Evolutionary conservation across 2,329 filamentous ascomycete genomes (phyloP).

Genomic region (Aureobasidium melanogenum): DNA sequence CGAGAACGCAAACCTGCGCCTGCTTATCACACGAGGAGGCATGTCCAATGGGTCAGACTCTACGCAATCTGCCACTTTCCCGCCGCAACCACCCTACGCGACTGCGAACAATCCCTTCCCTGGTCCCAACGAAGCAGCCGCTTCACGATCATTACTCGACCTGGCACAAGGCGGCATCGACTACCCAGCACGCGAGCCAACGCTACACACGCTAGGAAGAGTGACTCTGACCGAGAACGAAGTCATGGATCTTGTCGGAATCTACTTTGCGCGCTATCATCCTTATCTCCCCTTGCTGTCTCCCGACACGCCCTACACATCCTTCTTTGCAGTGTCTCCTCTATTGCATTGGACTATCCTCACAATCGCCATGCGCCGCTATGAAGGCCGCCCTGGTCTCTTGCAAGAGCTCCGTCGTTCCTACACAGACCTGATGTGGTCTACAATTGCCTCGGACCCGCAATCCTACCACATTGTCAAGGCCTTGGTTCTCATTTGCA

Average conservation of each 20-base stretch:
- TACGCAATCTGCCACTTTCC: background rate
- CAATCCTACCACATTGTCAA: slow-evolving; percentile 75
- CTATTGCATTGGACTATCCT: slow-evolving; percentile 82
- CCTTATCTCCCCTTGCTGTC: slow-evolving; percentile 70
- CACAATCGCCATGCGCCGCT: slow-evolving; percentile 65
- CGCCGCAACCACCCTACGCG: background rate
- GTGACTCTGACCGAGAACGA: slow-evolving; percentile 35
- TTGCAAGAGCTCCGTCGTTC: slow-evolving; percentile 58
- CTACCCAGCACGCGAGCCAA: slow-evolving; percentile 45
- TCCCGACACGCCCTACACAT: slow-evolving; percentile 46
- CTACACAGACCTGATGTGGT: slow-evolving; percentile 65
- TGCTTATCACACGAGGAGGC: slow-evolving; percentile 9
- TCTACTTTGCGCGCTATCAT: slow-evolving; percentile 70
- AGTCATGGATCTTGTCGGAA: slow-evolving; percentile 53
- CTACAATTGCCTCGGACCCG: slow-evolving; percentile 66
- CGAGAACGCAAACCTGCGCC: slow-evolving; percentile 13
- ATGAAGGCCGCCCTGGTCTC: slow-evolving; percentile 52
- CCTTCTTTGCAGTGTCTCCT: slow-evolving; percentile 67
- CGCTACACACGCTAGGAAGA: slow-evolving; percentile 49
- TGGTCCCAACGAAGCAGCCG: slow-evolving; percentile 29
- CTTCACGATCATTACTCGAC: slow-evolving; percentile 28
- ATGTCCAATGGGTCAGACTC: background rate
- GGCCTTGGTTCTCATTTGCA: slow-evolving; percentile 68
- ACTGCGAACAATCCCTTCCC: slow-evolving; percentile 20
- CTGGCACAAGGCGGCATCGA: slow-evolving; percentile 32